phyloP scores from a whole-genome alignment of 2,329 filamentous ascomycete genomes.

The Neopestalotiopsis rosae region DNA sequence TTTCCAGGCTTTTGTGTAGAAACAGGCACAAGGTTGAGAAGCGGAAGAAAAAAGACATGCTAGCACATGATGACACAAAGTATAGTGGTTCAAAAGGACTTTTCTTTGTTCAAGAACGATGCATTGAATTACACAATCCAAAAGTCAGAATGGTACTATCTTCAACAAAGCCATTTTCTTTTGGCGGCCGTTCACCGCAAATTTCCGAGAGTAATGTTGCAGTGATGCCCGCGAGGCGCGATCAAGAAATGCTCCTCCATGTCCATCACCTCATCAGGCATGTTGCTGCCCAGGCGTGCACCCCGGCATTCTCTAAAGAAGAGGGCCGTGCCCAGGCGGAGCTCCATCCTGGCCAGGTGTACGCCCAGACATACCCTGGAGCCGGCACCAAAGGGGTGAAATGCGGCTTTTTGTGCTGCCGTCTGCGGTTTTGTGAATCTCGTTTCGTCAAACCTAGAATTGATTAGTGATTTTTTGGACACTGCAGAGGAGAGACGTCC shows the following conservation, averaged over 20 bases:
- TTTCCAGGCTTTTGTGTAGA: too few species aligned
- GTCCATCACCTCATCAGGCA: constrained; percentile 6
- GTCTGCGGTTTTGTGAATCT: background rate
- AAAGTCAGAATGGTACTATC: too few species aligned
- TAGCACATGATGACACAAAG: too few species aligned
- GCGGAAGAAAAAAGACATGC: too few species aligned
- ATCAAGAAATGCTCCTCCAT: constrained; percentile 1
- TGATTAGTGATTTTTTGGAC: too few species aligned
- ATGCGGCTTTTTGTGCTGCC: background rate
- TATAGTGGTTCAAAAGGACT: too few species aligned
- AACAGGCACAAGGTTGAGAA: too few species aligned
- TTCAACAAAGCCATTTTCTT: too few species aligned
- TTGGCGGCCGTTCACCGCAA: background rate
- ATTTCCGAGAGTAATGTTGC: background rate
- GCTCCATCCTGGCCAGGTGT: constrained; percentile 11
- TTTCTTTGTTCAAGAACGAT: too few species aligned
- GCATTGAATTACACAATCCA: too few species aligned
- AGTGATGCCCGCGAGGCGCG: background rate
- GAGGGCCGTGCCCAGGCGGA: constrained; percentile 1
- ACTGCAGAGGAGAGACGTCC: too few species aligned
- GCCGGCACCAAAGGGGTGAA: constrained; percentile 6
- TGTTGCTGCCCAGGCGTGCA: background rate
- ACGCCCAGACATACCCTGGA: background rate
- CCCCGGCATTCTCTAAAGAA: constrained; percentile 8
- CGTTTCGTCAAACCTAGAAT: constrained; percentile 8